Base-by-base conservation (phyloP, 2,329 filamentous ascomycete genomes). In the Thielaviopsis punctulata region DNA sequence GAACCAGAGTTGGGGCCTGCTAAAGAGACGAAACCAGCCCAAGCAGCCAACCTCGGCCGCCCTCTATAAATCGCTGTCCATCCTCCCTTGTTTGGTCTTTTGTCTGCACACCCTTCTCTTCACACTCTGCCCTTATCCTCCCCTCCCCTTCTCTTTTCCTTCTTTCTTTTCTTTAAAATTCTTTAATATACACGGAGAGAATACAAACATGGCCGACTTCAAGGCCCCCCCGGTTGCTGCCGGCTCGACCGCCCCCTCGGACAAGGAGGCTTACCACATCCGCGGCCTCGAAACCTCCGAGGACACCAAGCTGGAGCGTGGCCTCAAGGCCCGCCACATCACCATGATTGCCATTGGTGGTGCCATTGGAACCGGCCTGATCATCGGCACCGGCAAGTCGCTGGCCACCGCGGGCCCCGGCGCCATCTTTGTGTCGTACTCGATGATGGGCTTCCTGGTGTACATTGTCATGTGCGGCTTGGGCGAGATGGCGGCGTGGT, bases 401-500 rank as follows among this genome's bases (percentile, higher is more conserved):
- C 68, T 76, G 24, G 71, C 70, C 21, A 68, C 72, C 58, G 70
- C 71, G 48, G 73, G 72, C 0, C 83, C 83, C 48, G 82, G 69
- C 19, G 77, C 81, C 9, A 77, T 86, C 62, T 72, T 86, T 58
- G 82, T 87, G 62, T 80, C 80, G 9, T 87, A 86, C 66, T 71
- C 76, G 36, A 64, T 83, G 56, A 75, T 86, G 58, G 83, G 83
- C 58, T 66, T 82, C 46, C 66, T 92, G 55, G 86, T 90, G 58
- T 92, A 80, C 65, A 68, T 87, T 43, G 85, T 92, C 59, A 88
- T 92, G 84, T 80, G 80, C 54, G 81, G 77, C 53, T 76, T 92
- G 3, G 86, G 85, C 57, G 85, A 90, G 65, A 92, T 92, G 84
- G 84, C 85, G 8, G 77, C 85, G 50, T 92, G 84, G 83, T 66